These are phyloP conservation scores for Aspergillus leporis DNA, from an alignment of 495 filamentous ascomycete species.

Conservation along the genomic window DNA sequence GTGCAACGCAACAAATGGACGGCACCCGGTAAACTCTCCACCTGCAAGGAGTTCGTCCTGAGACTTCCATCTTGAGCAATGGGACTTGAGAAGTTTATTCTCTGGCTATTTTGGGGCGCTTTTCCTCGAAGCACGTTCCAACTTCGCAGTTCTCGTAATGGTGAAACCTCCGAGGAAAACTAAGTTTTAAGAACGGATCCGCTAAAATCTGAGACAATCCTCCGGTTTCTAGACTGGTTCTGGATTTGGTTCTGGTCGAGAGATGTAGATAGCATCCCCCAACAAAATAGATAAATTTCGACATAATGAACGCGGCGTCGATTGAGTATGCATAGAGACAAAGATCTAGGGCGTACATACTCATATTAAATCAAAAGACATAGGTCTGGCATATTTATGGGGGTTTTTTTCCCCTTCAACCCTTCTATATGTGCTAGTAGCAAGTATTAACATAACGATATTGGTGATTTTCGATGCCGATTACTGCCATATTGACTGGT, in stretches of 20 bases:
- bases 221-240: background rate
- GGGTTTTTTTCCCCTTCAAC: background rate
- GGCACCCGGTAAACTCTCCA: slow-evolving; percentile 7
- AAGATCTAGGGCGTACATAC: background rate
- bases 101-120: slow-evolving; percentile 3
- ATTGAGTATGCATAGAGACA: background rate
- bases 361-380: background rate
- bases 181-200: slow-evolving; percentile 18
- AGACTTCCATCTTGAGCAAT: slow-evolving; percentile 8
- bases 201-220: slow-evolving; percentile 17
- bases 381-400: background rate
- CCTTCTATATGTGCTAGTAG: background rate
- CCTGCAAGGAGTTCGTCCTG: slow-evolving; percentile 10
- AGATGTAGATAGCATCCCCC: background rate
- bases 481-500: background rate
- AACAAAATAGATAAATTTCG: background rate
- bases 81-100: slow-evolving; percentile 18
- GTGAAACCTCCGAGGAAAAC: slow-evolving; percentile 23
- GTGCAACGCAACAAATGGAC: slow-evolving; percentile 2
- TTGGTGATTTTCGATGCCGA: background rate
- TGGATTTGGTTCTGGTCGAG: background rate
- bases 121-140: slow-evolving; percentile 17
- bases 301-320: background rate
- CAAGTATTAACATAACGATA: background rate
- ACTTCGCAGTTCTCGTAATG: slow-evolving; percentile 21